Evolutionary conservation across 192 early-diverging fungal species (phyloP).

Genomic region (Podila minutissima): DNA sequence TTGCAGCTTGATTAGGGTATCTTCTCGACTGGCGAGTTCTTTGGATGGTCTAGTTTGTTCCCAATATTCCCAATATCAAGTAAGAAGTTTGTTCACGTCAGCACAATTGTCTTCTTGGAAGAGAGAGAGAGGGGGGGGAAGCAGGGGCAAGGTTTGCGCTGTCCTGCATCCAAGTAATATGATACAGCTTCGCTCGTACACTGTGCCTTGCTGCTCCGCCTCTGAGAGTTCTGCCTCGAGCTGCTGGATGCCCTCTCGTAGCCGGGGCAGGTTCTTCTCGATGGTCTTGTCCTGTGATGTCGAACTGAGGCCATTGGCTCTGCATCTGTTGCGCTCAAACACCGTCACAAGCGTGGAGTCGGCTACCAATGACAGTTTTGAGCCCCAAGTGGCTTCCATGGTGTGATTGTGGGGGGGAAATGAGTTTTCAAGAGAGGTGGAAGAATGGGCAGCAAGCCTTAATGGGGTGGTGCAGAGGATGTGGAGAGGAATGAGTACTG

Average conservation of each 20-base stretch:
- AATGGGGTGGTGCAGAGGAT: not conserved
- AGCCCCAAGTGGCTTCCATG: constrained; percentile 49
- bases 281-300: constrained; percentile 64
- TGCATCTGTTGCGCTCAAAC: constrained; percentile 66
- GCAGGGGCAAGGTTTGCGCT: too few species aligned
- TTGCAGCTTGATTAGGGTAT: constrained; percentile 68
- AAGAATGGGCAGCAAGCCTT: not conserved
- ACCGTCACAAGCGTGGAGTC: constrained; percentile 66
- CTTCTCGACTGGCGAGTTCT: constrained; percentile 70
- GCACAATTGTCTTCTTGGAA: too few species aligned
- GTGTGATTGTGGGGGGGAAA: not conserved
- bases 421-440: not conserved
- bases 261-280: constrained; percentile 56
- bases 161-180: too few species aligned
- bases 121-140: too few species aligned
- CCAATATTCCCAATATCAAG: not conserved
- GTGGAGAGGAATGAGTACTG: not conserved
- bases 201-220: constrained; percentile 63
- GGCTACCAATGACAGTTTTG: constrained; percentile 59
- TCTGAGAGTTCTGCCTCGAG: constrained; percentile 64
- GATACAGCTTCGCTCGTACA: constrained; percentile 37
- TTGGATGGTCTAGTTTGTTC: constrained; percentile 39
- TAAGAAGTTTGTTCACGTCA: not conserved
- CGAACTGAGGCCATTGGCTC: constrained; percentile 58
- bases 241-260: constrained; percentile 61